A percentile compares a stretch with the other conserved stretches of the same genome.
Conservation (phyloP, 345 rosid genomes). For the Mangifera indica region DNA sequence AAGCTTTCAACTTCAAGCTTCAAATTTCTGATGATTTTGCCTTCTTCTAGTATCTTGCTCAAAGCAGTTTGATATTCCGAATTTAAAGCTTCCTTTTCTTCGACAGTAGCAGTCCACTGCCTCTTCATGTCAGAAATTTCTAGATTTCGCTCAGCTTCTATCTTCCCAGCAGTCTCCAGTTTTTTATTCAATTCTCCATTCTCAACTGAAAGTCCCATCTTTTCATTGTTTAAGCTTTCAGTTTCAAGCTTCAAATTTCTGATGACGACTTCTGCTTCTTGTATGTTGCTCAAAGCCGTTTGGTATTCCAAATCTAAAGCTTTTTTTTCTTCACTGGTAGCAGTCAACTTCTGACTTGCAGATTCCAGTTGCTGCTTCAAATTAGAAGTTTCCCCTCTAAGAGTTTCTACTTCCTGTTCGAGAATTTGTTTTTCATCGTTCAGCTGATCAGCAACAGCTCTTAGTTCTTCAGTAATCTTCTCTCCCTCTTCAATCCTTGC, state of each 20-base stretch:
- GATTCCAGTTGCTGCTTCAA: slow-evolving; percentile 62
- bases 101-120: slow-evolving; percentile 41
- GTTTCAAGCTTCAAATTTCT: too few relatives aligned
- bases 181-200: too few relatives aligned
- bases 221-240: too few relatives aligned
- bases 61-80: too few relatives aligned
- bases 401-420: slow-evolving; percentile 41
- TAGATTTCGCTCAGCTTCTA: too few relatives aligned
- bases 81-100: slow-evolving; percentile 42
- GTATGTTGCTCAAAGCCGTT: too few relatives aligned
- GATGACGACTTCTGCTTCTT: too few relatives aligned
- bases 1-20: slow-evolving; percentile 41
- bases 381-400: slow-evolving; percentile 38
- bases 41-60: too few relatives aligned
- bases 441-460: slow-evolving; percentile 37
- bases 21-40: slow-evolving; percentile 19
- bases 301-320: too few relatives aligned
- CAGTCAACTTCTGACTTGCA: slow-evolving; percentile 33
- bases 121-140: neutral
- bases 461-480: slow-evolving; percentile 42
- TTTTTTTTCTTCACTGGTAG: too few relatives aligned
- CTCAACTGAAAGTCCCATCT: too few relatives aligned
- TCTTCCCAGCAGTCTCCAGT: too few relatives aligned
- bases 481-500: slow-evolving; percentile 48
- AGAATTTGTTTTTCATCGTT: slow-evolving; percentile 41